Percentiles rank a stretch among this genome's conserved stretches.
phyloP scores from a whole-genome alignment of 2,329 filamentous ascomycete genomes.

The Scytalidium sp. region DNA sequence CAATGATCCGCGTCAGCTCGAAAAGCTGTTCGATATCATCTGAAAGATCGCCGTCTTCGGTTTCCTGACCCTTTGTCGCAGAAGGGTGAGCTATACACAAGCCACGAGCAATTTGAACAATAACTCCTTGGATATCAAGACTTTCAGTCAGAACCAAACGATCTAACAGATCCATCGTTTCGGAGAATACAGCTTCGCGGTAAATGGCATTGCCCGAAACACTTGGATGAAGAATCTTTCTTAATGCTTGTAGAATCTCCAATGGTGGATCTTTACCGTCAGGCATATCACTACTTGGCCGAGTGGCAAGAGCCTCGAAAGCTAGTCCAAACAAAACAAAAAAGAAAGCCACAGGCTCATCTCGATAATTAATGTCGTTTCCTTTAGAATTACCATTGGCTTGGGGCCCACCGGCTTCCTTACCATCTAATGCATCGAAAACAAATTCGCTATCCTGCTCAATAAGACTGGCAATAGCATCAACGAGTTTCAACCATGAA shows the following conservation, averaged over 20 bases:
- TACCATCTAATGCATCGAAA: constrained; percentile 93
- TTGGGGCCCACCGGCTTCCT: constrained; percentile 47
- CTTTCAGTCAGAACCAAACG: constrained; percentile 89
- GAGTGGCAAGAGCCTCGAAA: constrained; percentile 89
- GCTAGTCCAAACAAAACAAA: constrained; percentile 96
- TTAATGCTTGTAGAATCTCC: constrained; percentile 85
- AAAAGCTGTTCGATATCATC: constrained; percentile 99
- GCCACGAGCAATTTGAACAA: constrained; percentile 90
- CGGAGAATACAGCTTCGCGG: constrained; percentile 90
- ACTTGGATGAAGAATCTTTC: constrained; percentile 91
- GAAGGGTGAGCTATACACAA: constrained; percentile 90
- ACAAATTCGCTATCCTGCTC: constrained; percentile 98
- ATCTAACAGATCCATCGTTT: constrained; percentile 95
- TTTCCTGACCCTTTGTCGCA: constrained; percentile 65
- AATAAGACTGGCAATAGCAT: constrained; percentile 95
- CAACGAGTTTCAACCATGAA: constrained; percentile 92
- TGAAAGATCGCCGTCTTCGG: constrained; percentile 75
- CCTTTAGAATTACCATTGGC: constrained; percentile 52
- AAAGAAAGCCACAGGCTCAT: constrained; percentile 97
- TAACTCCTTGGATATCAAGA: constrained; percentile 82
- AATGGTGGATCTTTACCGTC: constrained; percentile 76
- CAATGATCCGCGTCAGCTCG: constrained; percentile 93
- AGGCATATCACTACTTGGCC: constrained; percentile 64
- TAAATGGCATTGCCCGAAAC: constrained; percentile 97
- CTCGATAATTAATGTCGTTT: constrained; percentile 91